Evolutionary conservation across 345 rosid genomes (phyloP).

Genomic region (Turnera subulata): DNA sequence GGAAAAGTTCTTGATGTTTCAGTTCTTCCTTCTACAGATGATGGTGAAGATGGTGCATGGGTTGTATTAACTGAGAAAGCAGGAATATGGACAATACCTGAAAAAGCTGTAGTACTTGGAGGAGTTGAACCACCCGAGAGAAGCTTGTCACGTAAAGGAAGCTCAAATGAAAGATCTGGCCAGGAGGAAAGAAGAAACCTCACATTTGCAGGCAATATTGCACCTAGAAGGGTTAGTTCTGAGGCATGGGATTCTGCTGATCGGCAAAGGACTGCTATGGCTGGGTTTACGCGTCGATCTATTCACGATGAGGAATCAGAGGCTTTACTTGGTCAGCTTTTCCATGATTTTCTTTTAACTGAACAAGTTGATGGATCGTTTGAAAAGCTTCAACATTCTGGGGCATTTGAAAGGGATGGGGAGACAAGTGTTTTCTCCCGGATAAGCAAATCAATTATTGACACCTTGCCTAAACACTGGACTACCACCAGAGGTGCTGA

Average conservation of each 20-base stretch:
- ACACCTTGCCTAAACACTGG: constrained; percentile 98
- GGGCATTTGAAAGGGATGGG: constrained; percentile 91
- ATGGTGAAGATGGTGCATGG: constrained; percentile 86
- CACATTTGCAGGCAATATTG: constrained; percentile 38
- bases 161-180: constrained; percentile 71
- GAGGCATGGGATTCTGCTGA: constrained; percentile 59
- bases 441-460: constrained; percentile 78
- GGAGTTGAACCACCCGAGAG: constrained; percentile 96
- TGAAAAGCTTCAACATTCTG: constrained; percentile 61
- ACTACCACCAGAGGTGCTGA: constrained; percentile 97
- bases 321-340: constrained; percentile 76
- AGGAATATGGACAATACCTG: constrained; percentile 98
- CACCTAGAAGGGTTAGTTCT: constrained; percentile 62
- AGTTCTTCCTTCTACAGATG: constrained; percentile 67
- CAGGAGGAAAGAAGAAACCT: constrained; percentile 61
- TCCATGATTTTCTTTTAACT: constrained; percentile 63
- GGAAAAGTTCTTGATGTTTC: constrained; percentile 98
- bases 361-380: constrained; percentile 63
- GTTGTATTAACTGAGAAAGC: constrained; percentile 88
- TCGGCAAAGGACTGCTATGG: constrained; percentile 40
- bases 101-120: constrained; percentile 75
- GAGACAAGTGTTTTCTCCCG: constrained; percentile 78
- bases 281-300: constrained; percentile 54
- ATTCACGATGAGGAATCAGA: constrained; percentile 90
- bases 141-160: constrained; percentile 82